Conservation (phyloP, 2,329 filamentous ascomycete genomes). For the Hypoxylon sp. region DNA sequence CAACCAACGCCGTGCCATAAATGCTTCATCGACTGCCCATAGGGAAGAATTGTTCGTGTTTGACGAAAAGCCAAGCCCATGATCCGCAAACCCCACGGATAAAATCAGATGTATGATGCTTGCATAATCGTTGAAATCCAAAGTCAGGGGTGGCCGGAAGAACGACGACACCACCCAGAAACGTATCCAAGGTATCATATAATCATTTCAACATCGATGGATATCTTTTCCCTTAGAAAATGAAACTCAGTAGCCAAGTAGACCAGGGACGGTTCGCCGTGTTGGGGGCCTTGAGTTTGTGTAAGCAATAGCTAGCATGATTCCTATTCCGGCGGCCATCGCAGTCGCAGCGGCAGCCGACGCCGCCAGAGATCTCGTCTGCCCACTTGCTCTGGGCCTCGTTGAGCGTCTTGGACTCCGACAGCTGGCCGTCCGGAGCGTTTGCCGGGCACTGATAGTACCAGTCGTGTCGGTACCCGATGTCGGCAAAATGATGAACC, state of each 20-base stretch:
- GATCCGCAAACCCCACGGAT: not conserved
- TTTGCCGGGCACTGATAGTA: conserved; percentile 50
- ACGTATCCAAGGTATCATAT: not conserved
- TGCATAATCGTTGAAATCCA: not conserved
- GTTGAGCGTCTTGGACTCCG: conserved; percentile 45
- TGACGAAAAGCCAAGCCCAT: no score
- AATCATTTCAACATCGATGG: not conserved
- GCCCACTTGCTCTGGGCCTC: conserved; percentile 39
- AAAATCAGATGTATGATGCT: not conserved
- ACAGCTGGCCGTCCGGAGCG: conserved; percentile 48
- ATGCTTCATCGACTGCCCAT: not conserved
- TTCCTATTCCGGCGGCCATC: conserved; percentile 48
- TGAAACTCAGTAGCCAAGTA: conserved; percentile 44
- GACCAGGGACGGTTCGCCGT: conserved; percentile 45
- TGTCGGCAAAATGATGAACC: conserved; percentile 54
- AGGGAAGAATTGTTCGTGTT: not conserved
- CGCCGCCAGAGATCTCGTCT: conserved; percentile 47
- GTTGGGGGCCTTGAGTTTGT: conserved; percentile 50
- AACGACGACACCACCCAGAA: not conserved
- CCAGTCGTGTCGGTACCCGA: conserved; percentile 53
- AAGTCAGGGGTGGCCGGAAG: not conserved
- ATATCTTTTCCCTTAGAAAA: conserved; percentile 21
- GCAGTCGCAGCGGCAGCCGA: conserved; percentile 54
- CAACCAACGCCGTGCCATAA: not conserved
- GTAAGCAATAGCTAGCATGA: conserved; percentile 47